Evolutionary conservation across 805 yeast genomes (phyloP).

Genomic region (Suhomyces prunicola): DNA sequence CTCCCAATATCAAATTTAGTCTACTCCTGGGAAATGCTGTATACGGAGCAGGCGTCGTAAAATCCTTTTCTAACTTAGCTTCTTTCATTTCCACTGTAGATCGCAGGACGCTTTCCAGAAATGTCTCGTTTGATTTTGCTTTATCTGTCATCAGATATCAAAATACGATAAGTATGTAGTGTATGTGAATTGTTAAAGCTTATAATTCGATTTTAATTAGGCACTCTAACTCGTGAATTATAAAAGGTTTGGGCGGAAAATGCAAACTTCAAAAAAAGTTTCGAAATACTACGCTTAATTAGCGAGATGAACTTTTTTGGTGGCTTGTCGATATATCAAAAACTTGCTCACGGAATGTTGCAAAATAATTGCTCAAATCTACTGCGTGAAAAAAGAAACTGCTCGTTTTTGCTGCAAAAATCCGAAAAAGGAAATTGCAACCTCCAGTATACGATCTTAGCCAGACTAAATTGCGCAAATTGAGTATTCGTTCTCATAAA

Average conservation of each 20-base stretch:
- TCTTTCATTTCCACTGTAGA: background rate
- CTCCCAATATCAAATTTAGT: slow-evolving; percentile 27
- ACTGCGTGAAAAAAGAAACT: background rate
- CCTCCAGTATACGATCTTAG: background rate
- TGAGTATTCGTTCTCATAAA: background rate
- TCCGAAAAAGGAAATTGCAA: background rate
- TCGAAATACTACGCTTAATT: background rate
- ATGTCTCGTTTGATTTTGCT: background rate
- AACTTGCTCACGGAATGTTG: background rate
- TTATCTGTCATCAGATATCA: background rate
- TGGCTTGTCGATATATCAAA: background rate
- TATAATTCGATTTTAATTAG: background rate
- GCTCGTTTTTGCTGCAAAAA: background rate
- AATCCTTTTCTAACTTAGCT: background rate
- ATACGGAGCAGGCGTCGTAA: slow-evolving; percentile 12
- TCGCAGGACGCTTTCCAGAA: background rate
- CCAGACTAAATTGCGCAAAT: background rate
- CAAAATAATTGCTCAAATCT: background rate
- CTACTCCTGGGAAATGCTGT: slow-evolving; percentile 34
- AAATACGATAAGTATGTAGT: background rate
- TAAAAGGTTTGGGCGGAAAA: background rate
- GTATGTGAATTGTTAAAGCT: background rate
- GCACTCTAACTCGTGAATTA: background rate
- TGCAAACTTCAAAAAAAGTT: background rate
- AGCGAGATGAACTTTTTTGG: background rate